Evolutionary conservation across 805 yeast genomes (phyloP).

Genomic region (Wickerhamomyces mucosus): DNA sequence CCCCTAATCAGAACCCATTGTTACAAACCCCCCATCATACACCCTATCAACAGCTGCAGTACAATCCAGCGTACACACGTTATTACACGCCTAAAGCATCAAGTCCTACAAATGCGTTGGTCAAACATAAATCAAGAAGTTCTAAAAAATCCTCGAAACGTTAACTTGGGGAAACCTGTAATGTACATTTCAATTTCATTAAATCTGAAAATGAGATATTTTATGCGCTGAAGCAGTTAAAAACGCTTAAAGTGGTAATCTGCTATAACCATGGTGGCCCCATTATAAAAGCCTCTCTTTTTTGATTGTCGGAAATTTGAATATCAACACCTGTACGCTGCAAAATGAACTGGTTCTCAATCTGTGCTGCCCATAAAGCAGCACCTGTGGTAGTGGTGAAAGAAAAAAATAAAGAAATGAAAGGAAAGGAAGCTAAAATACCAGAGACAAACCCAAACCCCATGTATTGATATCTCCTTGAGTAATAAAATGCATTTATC

Average conservation of each 20-base stretch:
- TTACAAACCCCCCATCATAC: slow-evolving; percentile 15
- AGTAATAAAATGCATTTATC: slow-evolving; percentile 1
- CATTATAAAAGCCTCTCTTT: no score
- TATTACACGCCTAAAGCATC: slow-evolving; percentile 16
- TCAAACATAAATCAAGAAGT: slow-evolving; percentile 11
- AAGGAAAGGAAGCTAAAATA: slow-evolving; percentile 1
- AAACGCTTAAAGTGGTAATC: no score
- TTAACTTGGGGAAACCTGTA: no score
- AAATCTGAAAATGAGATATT: no score
- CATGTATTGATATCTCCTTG: slow-evolving; percentile 1
- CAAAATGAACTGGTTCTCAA: no score
- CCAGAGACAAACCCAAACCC: background rate
- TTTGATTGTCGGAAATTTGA: no score
- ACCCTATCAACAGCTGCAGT: slow-evolving; percentile 12
- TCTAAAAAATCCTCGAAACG: slow-evolving; percentile 11
- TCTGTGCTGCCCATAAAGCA: background rate
- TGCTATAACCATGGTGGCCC: no score
- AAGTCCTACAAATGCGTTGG: slow-evolving; percentile 14
- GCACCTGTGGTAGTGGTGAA: background rate
- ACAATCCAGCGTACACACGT: slow-evolving; percentile 14
- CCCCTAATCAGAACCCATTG: slow-evolving; percentile 13
- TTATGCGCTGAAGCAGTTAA: no score
- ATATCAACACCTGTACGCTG: no score
- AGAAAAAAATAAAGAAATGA: background rate
- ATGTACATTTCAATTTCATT: no score